These are phyloP conservation scores for Penicillium paxilli DNA, from an alignment of 495 filamentous ascomycete species.

Conservation along the genomic window DNA sequence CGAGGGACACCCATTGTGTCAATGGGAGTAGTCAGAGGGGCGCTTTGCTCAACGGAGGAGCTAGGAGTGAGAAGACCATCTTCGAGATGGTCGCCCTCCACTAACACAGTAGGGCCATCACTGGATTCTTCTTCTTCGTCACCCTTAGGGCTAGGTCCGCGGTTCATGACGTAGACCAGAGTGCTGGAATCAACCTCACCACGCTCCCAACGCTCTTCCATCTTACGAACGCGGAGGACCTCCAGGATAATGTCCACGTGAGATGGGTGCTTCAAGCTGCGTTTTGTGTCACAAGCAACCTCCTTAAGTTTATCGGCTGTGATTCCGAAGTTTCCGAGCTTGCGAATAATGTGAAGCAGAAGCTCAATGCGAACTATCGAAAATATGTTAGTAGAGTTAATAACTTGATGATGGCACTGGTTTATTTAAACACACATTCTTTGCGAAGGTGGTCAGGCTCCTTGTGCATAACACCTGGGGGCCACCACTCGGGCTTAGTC, in stretches of 20 bases:
- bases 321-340: conserved; percentile 33
- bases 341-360: conserved; percentile 48
- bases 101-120: not conserved
- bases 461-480: conserved; percentile 61
- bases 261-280: conserved; percentile 35
- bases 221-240: conserved; percentile 52
- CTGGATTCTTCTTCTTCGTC: conserved; percentile 36
- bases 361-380: conserved; percentile 39
- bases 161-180: conserved; percentile 40
- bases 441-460: conserved; percentile 86
- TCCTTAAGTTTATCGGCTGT: conserved; percentile 44
- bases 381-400: not conserved
- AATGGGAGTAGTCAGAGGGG: conserved; percentile 30
- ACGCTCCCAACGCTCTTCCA: conserved; percentile 53
- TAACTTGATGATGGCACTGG: not conserved
- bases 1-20: conserved; percentile 19
- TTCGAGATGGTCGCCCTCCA: conserved; percentile 28
- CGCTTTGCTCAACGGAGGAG: conserved; percentile 33
- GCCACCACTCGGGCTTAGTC: conserved; percentile 83
- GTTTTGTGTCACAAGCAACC: conserved; percentile 41
- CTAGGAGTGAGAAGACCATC: conserved; percentile 32
- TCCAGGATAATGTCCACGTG: conserved; percentile 49
- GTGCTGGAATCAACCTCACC: conserved; percentile 49
- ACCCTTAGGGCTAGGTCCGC: conserved; percentile 36
- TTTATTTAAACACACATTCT: conserved; percentile 64